Percentiles rank a stretch among this genome's conserved stretches.
Evolutionary conservation across 2,329 filamentous ascomycete species (phyloP).

Genomic region (Tetracladium maxilliforme): DNA sequence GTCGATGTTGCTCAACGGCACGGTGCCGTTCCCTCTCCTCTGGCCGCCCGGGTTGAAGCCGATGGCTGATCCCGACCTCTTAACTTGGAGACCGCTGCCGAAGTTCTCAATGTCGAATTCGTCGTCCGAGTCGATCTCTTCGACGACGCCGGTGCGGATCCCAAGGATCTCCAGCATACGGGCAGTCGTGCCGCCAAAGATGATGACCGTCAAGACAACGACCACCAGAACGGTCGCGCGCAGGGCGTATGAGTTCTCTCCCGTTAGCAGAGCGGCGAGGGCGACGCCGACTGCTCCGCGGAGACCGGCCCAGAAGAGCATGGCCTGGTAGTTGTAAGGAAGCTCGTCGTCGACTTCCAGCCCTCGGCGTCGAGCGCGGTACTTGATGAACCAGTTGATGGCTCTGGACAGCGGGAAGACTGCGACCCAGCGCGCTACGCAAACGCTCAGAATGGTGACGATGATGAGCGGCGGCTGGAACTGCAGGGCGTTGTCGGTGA

Average conservation of each 20-base stretch:
- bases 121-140: slow-evolving; percentile 94
- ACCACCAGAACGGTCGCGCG: slow-evolving; percentile 95
- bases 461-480: slow-evolving; percentile 95
- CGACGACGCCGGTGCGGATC: slow-evolving; percentile 91
- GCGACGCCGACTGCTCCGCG: slow-evolving; percentile 93
- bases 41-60: slow-evolving; percentile 66
- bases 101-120: slow-evolving; percentile 95
- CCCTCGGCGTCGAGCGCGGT: slow-evolving; percentile 64
- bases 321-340: slow-evolving; percentile 92
- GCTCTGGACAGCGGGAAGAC: slow-evolving; percentile 83
- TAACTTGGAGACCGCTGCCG: slow-evolving; percentile 30
- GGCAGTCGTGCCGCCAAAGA: slow-evolving; percentile 93
- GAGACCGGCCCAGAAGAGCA: slow-evolving; percentile 98
- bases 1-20: slow-evolving; percentile 32
- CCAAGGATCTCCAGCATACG: slow-evolving; percentile 95
- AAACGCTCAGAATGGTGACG: slow-evolving; percentile 82
- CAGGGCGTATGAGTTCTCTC: slow-evolving; percentile 67
- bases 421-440: slow-evolving; percentile 79
- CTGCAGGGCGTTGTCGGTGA: slow-evolving; percentile 74
- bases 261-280: slow-evolving; percentile 74
- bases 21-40: slow-evolving; percentile 41
- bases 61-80: slow-evolving; percentile 30
- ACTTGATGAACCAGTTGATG: slow-evolving; percentile 88
- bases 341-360: slow-evolving; percentile 72
- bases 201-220: slow-evolving; percentile 94